Evolutionary conservation across 2,329 filamentous ascomycete species (phyloP), one percentile per base, ranked within the genome.

Genomic region (Xylaria sp.): DNA sequence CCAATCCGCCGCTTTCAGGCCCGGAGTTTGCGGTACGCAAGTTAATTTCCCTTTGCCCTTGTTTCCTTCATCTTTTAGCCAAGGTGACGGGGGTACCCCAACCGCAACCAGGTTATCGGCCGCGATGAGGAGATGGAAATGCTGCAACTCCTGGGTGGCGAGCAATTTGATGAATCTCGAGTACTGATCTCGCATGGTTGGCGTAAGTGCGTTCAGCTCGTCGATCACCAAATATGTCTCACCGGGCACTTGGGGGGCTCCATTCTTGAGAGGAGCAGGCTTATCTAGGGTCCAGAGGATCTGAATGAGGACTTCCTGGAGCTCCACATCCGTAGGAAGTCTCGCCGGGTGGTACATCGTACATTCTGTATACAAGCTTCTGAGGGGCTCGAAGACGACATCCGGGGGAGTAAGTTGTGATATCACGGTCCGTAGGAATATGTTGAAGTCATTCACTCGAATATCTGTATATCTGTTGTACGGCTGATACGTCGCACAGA

Each of bases 191-290:
- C 36, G 60, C 23, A 67, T 31, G 23, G 44, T 40, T n/a, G 31
- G 33, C 13, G 56, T 11, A 11, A 72, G n/a, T 0, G 56, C 7
- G 17, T 68, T 67, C 9, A 71, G 15, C 33, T 66, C 69, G 26
- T 71, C 71, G 28, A 73, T 57, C 4, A 71, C 44, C 7, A 73
- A 15, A 46, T 71, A 70, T 7, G 67, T 72, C 42, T 68, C 57
- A 11, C 69, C 71, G 10, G 71, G 67, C n/a, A 23, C 3, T 17
- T 64, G 20, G 6, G 28, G 17, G 11, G 49, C 46, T 13, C 65
- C 62, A 2, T 58, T 40, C 20, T 61, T 60, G 1, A 40, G 49
- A 20, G 38, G 13, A 3, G 26, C 31, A 1, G 48, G 31, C 11
- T 33, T 58, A 17, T 63, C 42, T 44, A 70, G 65, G 3, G 33